Evolutionary conservation across 2,329 filamentous ascomycete genomes (phyloP).

Genomic region (Xylariaceae sp.): DNA sequence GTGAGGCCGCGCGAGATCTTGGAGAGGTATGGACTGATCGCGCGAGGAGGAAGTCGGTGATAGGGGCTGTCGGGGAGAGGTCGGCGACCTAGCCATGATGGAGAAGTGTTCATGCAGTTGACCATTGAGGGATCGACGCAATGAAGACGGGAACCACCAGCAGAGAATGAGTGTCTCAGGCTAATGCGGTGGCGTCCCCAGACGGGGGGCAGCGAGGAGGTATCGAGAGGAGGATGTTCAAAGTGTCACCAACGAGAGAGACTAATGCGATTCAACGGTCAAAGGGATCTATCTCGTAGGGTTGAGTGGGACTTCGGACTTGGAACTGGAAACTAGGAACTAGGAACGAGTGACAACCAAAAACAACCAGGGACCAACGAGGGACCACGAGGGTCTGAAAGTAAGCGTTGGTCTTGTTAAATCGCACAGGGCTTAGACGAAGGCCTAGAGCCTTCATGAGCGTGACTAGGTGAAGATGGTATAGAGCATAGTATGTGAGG

Average conservation of each 20-base stretch:
- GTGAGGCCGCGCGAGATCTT: conserved; percentile 45
- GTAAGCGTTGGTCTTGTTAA: conserved; percentile 3
- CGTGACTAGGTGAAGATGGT: background rate
- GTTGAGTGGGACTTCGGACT: background rate
- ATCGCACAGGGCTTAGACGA: background rate
- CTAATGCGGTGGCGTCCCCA: conserved; percentile 8
- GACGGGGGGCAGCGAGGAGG: background rate
- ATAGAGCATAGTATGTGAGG: background rate
- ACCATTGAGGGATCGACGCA: conserved; percentile 5
- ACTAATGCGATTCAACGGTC: background rate
- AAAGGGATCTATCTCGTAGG: background rate
- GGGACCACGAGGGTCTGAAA: conserved; percentile 4
- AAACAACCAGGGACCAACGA: conserved; percentile 3
- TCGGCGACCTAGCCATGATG: conserved; percentile 34
- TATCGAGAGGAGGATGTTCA: background rate
- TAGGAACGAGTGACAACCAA: background rate
- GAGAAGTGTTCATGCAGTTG: conserved; percentile 37
- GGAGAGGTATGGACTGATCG: conserved; percentile 65
- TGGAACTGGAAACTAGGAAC: background rate
- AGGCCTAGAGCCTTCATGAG: conserved; percentile 1
- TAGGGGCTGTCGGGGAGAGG: conserved; percentile 40
- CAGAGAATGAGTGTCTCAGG: conserved; percentile 3
- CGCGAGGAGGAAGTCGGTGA: conserved; percentile 40
- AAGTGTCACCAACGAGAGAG: background rate
- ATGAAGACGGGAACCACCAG: conserved; percentile 3